Evolutionary conservation across 352 stramenopile genomes (phyloP).

Genomic region (Pythium sp.): DNA sequence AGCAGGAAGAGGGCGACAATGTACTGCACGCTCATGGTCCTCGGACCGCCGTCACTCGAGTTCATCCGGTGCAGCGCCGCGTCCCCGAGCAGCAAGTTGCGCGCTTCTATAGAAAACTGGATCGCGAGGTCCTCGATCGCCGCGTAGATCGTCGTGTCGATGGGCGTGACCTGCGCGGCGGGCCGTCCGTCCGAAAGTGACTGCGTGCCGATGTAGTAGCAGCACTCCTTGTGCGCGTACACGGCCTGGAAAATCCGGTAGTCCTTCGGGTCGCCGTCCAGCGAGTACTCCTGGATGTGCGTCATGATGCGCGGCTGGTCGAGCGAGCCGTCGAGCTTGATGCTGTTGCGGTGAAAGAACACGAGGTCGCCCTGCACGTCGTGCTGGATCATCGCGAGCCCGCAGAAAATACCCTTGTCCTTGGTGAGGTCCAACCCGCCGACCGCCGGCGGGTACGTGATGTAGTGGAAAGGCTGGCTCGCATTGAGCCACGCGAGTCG

Average conservation of each 20-base stretch:
- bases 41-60: constrained; percentile 31
- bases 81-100: constrained; percentile 48
- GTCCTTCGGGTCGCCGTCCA: constrained; percentile 62
- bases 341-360: constrained; percentile 86
- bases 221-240: constrained; percentile 80
- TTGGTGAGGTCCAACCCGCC: constrained; percentile 64
- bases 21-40: constrained; percentile 44
- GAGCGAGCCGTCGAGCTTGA: constrained; percentile 73
- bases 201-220: constrained; percentile 84
- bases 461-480: constrained; percentile 78
- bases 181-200: constrained; percentile 53
- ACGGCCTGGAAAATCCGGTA: constrained; percentile 85
- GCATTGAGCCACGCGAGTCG: constrained; percentile 78
- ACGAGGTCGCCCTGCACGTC: constrained; percentile 80
- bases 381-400: constrained; percentile 85
- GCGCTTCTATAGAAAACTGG: constrained; percentile 73
- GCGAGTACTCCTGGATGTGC: constrained; percentile 78
- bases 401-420: constrained; percentile 79
- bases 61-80: constrained; percentile 20
- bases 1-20: constrained; percentile 69
- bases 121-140: constrained; percentile 76
- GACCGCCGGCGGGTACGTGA: constrained; percentile 63
- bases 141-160: constrained; percentile 74
- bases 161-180: constrained; percentile 65
- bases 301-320: constrained; percentile 77